Base-by-base conservation (phyloP, 2,329 filamentous ascomycete genomes). In the Fusarium begoniae region DNA sequence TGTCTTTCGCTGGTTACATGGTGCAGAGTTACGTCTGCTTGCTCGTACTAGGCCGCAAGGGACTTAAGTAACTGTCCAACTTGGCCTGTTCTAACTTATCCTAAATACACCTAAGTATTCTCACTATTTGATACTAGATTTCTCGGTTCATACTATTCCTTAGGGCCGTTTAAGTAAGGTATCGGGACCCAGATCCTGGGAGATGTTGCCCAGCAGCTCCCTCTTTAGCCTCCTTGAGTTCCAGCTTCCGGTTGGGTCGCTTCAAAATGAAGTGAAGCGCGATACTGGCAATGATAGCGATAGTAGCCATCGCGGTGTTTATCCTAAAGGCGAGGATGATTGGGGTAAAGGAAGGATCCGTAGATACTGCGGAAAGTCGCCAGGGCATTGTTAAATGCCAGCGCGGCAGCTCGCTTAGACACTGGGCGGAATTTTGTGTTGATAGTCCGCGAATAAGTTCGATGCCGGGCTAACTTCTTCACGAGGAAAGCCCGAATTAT, bases 301-400 rank as follows among this genome's bases (percentile, higher is more conserved):
- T 32, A 6, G n/a, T 30, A 20, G 54, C 54, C 40, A 44, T 11
- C 6, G 26, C 40, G 14, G 40, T 7, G 9, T 44, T 57, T 13
- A 35, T 18, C 11, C 40, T 26, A 10, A 57, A 56, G 10, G 28
- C 38, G 2, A 57, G 40, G 11, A 57, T 24, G 13, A 11, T 44
- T 57, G 5, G 54, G 40, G 2, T 26, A 44, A 8, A 57, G 26
- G 13, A 57, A 44, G 9, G 13, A 44, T n/a, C 28, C 58, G 7
- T 66, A 56, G 11, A 64, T 66, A 8, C 63, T 66, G 28, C 60
- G 22, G 8, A 51, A 35, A 22, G 50, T 67, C 12, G 37, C 61
- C 6, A 66, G 30, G 8, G 61, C 45, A 17, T 59, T 66, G 28
- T 30, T 66, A 15, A 59, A 59, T 3, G 65, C 26, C 26, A 26